Conservation (phyloP, 1,139 yeast species). For the Pichia sp. region DNA sequence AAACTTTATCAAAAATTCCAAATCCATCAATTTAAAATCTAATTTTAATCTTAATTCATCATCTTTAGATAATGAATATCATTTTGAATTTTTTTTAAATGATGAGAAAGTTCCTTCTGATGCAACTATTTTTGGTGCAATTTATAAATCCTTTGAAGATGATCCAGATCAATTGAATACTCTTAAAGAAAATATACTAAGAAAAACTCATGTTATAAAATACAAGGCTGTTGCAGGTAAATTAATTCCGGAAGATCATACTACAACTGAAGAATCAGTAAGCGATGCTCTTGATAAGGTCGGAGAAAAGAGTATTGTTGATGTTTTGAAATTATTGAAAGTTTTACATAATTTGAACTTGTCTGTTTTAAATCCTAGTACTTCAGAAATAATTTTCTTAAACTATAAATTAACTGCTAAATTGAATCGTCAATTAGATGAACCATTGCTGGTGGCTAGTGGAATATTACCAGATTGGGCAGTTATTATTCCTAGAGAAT, state of each 20-base stretch:
- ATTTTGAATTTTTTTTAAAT: constrained; percentile 56
- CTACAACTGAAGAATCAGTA: constrained; percentile 29
- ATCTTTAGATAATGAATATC: constrained; percentile 29
- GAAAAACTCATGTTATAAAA: constrained; percentile 44
- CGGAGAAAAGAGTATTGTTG: constrained; percentile 42
- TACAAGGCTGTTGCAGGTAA: constrained; percentile 42
- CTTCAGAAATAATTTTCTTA: constrained; percentile 48
- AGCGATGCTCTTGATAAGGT: constrained; percentile 31
- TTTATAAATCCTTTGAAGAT: constrained; percentile 48
- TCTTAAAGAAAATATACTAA: constrained; percentile 36
- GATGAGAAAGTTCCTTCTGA: constrained; percentile 61
- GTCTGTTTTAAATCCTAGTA: constrained; percentile 29
- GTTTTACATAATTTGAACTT: constrained; percentile 45
- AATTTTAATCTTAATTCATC: constrained; percentile 21
- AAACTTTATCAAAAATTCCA: constrained; percentile 45
- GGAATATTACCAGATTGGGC: constrained; percentile 88
- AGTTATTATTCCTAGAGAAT: constrained; percentile 60
- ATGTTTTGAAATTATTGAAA: constrained; percentile 51
- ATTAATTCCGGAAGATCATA: constrained; percentile 4
- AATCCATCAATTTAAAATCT: constrained; percentile 5
- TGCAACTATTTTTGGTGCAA: constrained; percentile 76
- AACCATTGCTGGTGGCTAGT: constrained; percentile 82
- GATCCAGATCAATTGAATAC: constrained; percentile 30
- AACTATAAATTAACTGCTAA: constrained; percentile 85
- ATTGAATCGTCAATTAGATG: constrained; percentile 81